Percentiles rank a stretch among this genome's conserved stretches.
Evolutionary conservation across 2,329 filamentous ascomycete species (phyloP).

Genomic region (Diaporthe ilicicola): DNA sequence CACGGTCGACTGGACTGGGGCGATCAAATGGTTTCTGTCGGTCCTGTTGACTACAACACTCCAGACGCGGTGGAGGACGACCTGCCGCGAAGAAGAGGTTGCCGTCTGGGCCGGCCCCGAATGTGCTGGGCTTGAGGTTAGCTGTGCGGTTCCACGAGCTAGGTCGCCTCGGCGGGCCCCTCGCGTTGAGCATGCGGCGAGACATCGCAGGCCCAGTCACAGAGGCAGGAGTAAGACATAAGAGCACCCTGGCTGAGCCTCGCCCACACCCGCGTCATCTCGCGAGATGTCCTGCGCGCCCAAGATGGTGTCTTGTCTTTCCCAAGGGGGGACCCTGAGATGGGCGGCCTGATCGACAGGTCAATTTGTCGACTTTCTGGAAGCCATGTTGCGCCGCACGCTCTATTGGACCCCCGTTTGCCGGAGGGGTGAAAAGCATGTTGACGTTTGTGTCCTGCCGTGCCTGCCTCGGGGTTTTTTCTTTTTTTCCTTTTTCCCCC

Average conservation of each 20-base stretch:
- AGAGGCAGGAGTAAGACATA: constrained; percentile 27
- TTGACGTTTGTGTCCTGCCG: constrained; percentile 21
- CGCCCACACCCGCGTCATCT: constrained; percentile 18
- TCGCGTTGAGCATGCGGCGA: constrained; percentile 11
- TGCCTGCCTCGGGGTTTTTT: constrained; percentile 21
- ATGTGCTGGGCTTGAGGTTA: not conserved
- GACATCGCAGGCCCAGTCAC: constrained; percentile 32
- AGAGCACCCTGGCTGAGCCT: constrained; percentile 10
- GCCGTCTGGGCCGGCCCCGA: not conserved
- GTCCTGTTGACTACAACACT: not conserved
- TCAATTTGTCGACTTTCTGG: constrained; percentile 9
- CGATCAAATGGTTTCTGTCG: too few species aligned
- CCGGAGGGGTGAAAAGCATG: constrained; percentile 11
- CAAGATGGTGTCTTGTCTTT: not conserved
- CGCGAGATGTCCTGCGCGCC: not conserved
- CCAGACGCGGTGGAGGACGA: not conserved
- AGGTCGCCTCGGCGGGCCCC: constrained; percentile 2
- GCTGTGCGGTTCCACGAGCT: not conserved
- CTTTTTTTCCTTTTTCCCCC: not conserved
- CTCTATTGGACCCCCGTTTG: constrained; percentile 18
- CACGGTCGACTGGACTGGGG: not conserved
- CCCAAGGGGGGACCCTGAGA: constrained; percentile 7
- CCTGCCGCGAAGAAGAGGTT: not conserved
- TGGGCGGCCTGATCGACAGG: constrained; percentile 5
- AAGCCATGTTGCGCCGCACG: constrained; percentile 27